A percentile compares a stretch with the other conserved stretches of the same genome.
Evolutionary conservation across 2,329 filamentous ascomycete genomes (phyloP).

Genomic region (Calonectria multiphialidica): DNA sequence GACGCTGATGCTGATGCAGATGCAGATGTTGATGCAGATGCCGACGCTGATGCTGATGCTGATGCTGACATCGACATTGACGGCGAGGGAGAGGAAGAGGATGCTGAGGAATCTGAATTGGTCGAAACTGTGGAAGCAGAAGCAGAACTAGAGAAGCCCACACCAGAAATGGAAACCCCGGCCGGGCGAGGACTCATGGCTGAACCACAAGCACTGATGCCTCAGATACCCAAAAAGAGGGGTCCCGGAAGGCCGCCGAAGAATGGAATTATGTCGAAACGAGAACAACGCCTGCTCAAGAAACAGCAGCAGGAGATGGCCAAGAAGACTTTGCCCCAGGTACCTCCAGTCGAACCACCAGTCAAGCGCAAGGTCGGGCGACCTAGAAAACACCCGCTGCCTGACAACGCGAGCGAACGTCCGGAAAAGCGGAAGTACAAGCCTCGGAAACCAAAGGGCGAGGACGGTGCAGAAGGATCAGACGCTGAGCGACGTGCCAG

Average conservation of each 20-base stretch:
- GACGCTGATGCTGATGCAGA: constrained; percentile 47
- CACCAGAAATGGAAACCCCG: constrained; percentile 38
- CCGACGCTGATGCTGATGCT: constrained; percentile 33
- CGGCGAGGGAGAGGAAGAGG: constrained; percentile 39
- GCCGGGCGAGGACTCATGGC: constrained; percentile 46
- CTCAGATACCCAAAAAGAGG: constrained; percentile 72
- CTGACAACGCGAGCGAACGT: constrained; percentile 65
- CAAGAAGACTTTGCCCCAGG: constrained; percentile 64
- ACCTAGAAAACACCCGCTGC: constrained; percentile 72
- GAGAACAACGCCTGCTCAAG: constrained; percentile 75
- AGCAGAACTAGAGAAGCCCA: constrained; percentile 39
- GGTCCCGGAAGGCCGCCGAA: constrained; percentile 86
- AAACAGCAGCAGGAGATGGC: constrained; percentile 64
- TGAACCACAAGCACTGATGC: constrained; percentile 51
- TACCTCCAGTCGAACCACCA: constrained; percentile 61
- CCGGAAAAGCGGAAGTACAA: constrained; percentile 77
- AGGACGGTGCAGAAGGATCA: constrained; percentile 67
- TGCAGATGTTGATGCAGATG: constrained; percentile 42
- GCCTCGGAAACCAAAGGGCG: constrained; percentile 66
- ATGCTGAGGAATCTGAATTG: constrained; percentile 43
- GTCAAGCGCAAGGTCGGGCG: constrained; percentile 75
- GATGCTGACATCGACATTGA: constrained; percentile 32
- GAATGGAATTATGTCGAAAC: constrained; percentile 86
- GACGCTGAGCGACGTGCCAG: constrained; percentile 67
- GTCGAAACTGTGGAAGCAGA: constrained; percentile 43